Evolutionary conservation across 2,329 filamentous ascomycete species (phyloP).

Genomic region (Tolypocladium amazonense): DNA sequence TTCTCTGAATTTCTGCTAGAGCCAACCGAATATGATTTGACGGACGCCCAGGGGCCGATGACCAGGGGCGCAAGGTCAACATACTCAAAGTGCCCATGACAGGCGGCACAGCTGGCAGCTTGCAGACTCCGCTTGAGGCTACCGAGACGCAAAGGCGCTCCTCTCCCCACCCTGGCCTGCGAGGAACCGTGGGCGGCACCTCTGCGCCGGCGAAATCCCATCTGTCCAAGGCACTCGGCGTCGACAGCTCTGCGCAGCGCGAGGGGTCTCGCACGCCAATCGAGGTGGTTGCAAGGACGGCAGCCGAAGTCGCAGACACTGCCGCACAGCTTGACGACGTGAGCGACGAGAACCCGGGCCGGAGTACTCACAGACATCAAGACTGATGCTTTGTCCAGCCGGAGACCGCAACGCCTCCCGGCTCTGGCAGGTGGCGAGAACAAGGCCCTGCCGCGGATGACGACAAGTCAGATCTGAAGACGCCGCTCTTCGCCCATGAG

Average conservation of each 20-base stretch:
- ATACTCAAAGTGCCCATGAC: slow-evolving; percentile 9
- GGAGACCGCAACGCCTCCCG: slow-evolving; percentile 1
- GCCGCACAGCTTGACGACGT: slow-evolving; percentile 25
- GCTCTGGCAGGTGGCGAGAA: neutral
- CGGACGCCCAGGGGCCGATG: slow-evolving; percentile 1
- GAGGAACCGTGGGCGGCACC: neutral
- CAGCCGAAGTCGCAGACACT: slow-evolving; percentile 32
- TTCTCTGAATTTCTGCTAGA: neutral
- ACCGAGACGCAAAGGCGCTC: slow-evolving; percentile 1
- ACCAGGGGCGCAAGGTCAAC: slow-evolving; percentile 7
- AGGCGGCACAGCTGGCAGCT: neutral
- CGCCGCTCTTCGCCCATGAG: slow-evolving; percentile 38
- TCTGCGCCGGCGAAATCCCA: slow-evolving; percentile 1
- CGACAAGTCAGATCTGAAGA: slow-evolving; percentile 11
- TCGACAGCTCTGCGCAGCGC: neutral
- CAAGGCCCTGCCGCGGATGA: slow-evolving; percentile 6
- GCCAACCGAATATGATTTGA: neutral
- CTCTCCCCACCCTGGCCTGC: neutral
- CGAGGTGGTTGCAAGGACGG: slow-evolving; percentile 28
- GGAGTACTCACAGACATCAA: slow-evolving; percentile 6
- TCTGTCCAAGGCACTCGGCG: slow-evolving; percentile 13
- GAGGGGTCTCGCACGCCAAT: slow-evolving; percentile 26
- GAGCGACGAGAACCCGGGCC: slow-evolving; percentile 2
- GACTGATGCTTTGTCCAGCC: slow-evolving; percentile 9
- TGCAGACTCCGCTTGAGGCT: slow-evolving; percentile 3